A percentile compares a stretch with the other conserved stretches of the same genome.
These are phyloP conservation scores for Clonostachys byssicola DNA, from an alignment of 2,329 filamentous ascomycete species.

Conservation along the genomic window DNA sequence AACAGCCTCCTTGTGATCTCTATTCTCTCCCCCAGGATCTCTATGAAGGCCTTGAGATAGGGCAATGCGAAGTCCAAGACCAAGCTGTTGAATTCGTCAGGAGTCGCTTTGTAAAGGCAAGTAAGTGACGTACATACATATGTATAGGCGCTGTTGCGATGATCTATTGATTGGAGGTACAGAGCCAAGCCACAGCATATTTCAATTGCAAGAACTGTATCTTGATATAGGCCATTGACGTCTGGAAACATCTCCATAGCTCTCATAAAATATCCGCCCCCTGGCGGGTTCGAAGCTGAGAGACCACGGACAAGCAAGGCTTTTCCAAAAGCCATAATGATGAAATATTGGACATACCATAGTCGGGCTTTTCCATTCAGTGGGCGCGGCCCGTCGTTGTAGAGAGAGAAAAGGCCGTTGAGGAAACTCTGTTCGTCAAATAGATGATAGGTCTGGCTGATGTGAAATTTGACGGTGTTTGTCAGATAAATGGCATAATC, in stretches of 20 bases:
- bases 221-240: background rate
- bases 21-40: background rate
- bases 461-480: constrained; percentile 53
- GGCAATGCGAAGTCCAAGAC: background rate
- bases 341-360: background rate
- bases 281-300: background rate
- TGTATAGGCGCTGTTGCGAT: background rate
- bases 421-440: constrained; percentile 50
- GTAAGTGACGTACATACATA: background rate
- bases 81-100: background rate
- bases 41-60: background rate
- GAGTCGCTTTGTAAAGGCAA: background rate
- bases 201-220: background rate
- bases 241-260: background rate
- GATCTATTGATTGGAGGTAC: background rate
- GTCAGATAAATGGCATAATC: constrained; percentile 49
- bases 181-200: background rate
- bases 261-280: background rate
- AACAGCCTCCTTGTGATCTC: background rate
- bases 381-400: constrained; percentile 2
- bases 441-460: constrained; percentile 46
- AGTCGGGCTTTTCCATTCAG: background rate
- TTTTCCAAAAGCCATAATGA: background rate
- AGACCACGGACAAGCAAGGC: background rate
- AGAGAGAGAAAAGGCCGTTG: constrained; percentile 19